phyloP scores from a whole-genome alignment of 2,329 filamentous ascomycete genomes.

The Ascochyta viciae-villosae region DNA sequence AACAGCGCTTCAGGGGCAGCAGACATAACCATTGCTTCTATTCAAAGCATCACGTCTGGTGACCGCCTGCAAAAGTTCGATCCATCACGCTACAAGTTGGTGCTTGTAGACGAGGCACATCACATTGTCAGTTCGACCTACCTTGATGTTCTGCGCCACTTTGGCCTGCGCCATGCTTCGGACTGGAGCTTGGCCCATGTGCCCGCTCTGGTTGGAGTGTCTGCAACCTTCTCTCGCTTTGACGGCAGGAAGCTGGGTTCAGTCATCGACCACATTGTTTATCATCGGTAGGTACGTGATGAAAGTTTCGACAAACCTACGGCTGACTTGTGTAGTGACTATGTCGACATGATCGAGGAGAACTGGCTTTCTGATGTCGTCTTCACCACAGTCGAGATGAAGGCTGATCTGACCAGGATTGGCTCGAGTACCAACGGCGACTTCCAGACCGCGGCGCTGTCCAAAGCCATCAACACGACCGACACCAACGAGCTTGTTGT shows the following conservation, averaged over 20 bases:
- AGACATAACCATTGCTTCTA: conserved; percentile 92
- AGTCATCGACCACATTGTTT: conserved; percentile 94
- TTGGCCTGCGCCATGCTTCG: conserved; percentile 67
- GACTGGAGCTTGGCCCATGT: conserved; percentile 39
- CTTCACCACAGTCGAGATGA: conserved; percentile 89
- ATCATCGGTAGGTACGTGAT: conserved; percentile 69
- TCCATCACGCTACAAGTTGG: conserved; percentile 79
- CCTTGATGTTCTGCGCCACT: conserved; percentile 76
- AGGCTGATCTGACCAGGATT: conserved; percentile 78
- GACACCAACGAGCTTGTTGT: conserved; percentile 84
- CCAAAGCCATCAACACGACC: conserved; percentile 80
- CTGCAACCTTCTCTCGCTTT: conserved; percentile 79
- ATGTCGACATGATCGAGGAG: conserved; percentile 81
- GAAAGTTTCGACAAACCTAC: too few species aligned
- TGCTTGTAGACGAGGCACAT: conserved; percentile 95
- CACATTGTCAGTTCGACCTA: conserved; percentile 91
- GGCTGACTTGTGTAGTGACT: conserved; percentile 57
- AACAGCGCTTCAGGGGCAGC: conserved; percentile 77
- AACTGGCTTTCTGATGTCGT: conserved; percentile 92
- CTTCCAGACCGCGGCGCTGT: conserved; percentile 80
- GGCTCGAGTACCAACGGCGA: conserved; percentile 72
- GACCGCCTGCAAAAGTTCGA: conserved; percentile 84
- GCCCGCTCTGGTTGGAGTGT: conserved; percentile 81
- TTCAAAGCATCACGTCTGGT: conserved; percentile 81
- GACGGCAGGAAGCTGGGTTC: conserved; percentile 83